Evolutionary conservation across 2,329 filamentous ascomycete genomes (phyloP).

Genomic region (Ophiostoma quercus): DNA sequence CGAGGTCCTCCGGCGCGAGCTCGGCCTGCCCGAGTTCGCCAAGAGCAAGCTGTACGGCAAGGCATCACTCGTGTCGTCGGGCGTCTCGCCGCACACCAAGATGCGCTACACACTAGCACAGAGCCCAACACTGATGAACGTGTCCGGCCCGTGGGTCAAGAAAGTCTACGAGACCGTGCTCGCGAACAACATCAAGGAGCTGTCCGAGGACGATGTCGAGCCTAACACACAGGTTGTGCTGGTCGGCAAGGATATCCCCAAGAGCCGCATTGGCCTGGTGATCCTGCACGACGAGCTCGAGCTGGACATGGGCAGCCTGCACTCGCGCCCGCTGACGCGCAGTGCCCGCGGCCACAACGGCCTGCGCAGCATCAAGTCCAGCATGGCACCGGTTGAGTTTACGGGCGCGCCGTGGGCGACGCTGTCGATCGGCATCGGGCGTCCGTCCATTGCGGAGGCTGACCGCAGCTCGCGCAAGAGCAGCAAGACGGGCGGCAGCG

Average conservation of each 20-base stretch:
- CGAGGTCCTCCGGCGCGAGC: conserved; percentile 49
- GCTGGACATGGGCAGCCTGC: conserved; percentile 60
- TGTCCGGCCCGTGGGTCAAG: conserved; percentile 66
- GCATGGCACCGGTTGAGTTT: conserved; percentile 42
- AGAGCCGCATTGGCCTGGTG: conserved; percentile 47
- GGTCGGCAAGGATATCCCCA: background rate
- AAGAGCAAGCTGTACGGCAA: conserved; percentile 43
- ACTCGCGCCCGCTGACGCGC: conserved; percentile 55
- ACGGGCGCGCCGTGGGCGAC: conserved; percentile 47
- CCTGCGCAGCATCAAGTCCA: conserved; percentile 59
- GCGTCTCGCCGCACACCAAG: conserved; percentile 30
- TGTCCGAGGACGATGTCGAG: conserved; percentile 34
- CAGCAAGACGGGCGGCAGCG: background rate
- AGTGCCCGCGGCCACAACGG: conserved; percentile 71
- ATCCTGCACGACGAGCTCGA: conserved; percentile 89
- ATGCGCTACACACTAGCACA: conserved; percentile 64
- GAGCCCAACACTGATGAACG: conserved; percentile 77
- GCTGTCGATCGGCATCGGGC: conserved; percentile 81
- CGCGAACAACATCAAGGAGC: background rate
- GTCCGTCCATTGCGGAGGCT: conserved; percentile 52
- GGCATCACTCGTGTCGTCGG: conserved; percentile 41
- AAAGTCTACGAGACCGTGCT: conserved; percentile 48
- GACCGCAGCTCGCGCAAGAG: background rate
- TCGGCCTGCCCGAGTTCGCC: conserved; percentile 49
- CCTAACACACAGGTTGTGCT: background rate